Evolutionary conservation across 2,329 filamentous ascomycete genomes (phyloP), one percentile per base, ranked within the genome.

Genomic region (Beauveria scarabaeidicola): DNA sequence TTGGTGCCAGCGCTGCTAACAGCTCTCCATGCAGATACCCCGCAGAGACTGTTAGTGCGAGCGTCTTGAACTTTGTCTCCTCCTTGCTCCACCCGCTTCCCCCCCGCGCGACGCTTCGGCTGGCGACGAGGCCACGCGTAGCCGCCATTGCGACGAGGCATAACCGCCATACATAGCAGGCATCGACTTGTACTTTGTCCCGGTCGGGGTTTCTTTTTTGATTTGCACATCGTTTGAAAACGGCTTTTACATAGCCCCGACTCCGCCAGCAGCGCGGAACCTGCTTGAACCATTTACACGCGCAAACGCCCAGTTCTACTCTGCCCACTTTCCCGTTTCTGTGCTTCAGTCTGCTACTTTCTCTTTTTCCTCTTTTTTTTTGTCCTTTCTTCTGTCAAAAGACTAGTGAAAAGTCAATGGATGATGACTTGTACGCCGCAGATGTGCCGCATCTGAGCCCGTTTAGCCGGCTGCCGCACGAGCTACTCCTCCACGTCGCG

Each of bases 401-500:
- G 2, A 15, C 10, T 25, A 44, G 3, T 10, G 10, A 11, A 10
- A 32, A 13, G n/a, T 11, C 27, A 25, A 55, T 46, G 52, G 38
- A 47, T 6, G 52, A 54, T 19, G 53, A 57, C 27, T 19, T 57
- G 44, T 47, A 38, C 53, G 10, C 53, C 9, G 53, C 40, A 5
- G 53, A 57, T 21, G 51, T 50, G 10, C 46, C 54, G 47, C 43
- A 51, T 52, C 43, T 41, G 40, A 58, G 32, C 43, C 40, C 51
- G 9, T n/a, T 50, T 17, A 56, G 46, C 56, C 44, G 53, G 19
- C 63, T 77, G 54, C 75, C 75, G 2, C 67, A 69, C 51, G 74
- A 77, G 68, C 69, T 77, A 47, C 64, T 78, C 52, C 67, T 72
- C 66, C 70, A 75, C 66, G 73, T 81, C 62, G 78, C 75, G 61